Conservation (phyloP, 106 monocot genomes). For the Amphibolis antarctica region DNA sequence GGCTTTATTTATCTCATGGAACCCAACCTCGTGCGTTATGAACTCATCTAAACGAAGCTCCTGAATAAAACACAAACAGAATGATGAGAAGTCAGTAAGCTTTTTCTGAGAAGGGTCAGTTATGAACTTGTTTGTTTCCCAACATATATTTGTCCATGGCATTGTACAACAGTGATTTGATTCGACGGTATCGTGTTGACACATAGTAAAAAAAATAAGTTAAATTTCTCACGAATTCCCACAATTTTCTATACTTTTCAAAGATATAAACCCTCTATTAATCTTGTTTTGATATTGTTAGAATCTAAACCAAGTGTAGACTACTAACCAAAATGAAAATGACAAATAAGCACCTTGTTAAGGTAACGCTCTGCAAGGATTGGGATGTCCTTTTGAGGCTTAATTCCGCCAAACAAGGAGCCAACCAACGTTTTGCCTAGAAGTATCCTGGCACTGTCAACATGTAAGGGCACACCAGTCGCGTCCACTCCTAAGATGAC, state of each 20-base stretch:
- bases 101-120: no score
- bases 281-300: no score
- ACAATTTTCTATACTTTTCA: no score
- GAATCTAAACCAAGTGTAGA: no score
- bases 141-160: no score
- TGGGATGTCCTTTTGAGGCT: constrained; percentile 59
- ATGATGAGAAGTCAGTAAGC: neutral
- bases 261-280: no score
- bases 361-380: constrained; percentile 40
- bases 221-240: no score
- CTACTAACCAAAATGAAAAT: neutral
- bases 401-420: constrained; percentile 57
- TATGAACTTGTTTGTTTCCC: no score
- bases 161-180: no score
- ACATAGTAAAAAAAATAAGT: no score
- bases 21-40: constrained; percentile 42
- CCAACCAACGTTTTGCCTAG: constrained; percentile 44
- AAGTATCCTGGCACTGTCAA: constrained; percentile 29
- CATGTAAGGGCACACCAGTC: constrained; percentile 38
- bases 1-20: constrained; percentile 68
- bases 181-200: no score
- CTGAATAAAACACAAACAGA: neutral
- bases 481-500: constrained; percentile 74
- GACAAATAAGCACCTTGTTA: constrained; percentile 32
- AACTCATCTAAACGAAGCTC: constrained; percentile 17